A percentile compares a stretch with the other conserved stretches of the same genome.
Evolutionary conservation across 176 grass and related monocot species (phyloP).

Genomic region (Stipa capillata): DNA sequence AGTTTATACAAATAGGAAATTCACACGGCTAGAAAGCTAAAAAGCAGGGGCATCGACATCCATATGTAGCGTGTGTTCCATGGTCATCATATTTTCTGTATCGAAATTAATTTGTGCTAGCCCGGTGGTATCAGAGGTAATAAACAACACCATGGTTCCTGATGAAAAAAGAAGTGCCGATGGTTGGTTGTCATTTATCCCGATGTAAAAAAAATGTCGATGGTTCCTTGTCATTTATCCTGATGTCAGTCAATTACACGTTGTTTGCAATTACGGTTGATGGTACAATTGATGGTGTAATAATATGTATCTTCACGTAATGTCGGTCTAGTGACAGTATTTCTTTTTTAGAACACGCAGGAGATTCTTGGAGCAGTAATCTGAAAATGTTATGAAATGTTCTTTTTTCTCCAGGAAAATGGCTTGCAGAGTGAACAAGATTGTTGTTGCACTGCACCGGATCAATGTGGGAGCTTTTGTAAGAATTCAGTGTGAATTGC

Average conservation of each 20-base stretch:
- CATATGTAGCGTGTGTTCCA: not conserved
- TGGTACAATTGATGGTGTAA: too few species aligned
- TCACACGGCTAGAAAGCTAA: not conserved
- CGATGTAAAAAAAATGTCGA: not conserved
- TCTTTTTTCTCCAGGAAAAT: not conserved
- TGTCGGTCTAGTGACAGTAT: not conserved
- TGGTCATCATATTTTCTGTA: not conserved
- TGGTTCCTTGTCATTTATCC: not conserved
- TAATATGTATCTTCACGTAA: not conserved
- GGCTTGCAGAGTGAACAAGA: not conserved
- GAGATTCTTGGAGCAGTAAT: not conserved
- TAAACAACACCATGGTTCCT: constrained; percentile 6
- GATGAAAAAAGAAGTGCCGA: too few species aligned
- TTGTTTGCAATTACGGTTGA: too few species aligned
- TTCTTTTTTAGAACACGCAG: not conserved
- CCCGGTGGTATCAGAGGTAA: not conserved
- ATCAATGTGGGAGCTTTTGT: not conserved
- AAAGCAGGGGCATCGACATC: not conserved
- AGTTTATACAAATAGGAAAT: not conserved
- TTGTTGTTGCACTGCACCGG: not conserved
- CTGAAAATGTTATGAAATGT: not conserved
- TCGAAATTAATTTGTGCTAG: not conserved
- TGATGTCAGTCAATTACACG: not conserved
- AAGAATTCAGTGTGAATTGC: not conserved
- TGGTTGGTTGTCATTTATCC: too few species aligned